Evolutionary conservation across 768 basidiomycete genomes (phyloP), one percentile per base, ranked within the genome.

Genomic region (Lyophyllum decastes): DNA sequence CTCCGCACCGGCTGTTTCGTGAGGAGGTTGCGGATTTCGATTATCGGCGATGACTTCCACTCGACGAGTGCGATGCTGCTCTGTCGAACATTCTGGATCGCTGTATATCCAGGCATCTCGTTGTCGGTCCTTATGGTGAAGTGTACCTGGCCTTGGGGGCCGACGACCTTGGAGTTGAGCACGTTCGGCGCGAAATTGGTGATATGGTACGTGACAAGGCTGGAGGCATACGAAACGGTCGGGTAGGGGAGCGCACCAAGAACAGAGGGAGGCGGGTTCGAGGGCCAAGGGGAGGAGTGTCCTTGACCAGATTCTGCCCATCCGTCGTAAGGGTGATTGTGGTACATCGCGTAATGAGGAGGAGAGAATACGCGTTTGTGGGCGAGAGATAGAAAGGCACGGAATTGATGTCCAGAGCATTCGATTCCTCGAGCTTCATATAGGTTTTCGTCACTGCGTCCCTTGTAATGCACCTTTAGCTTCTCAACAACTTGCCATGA

Each of bases 231-330:
- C 22, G 73, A 58, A 27, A 73, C 55, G 22, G 70, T 52, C 0
- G 82, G 78, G 62, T 83, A 85, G 26, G 87, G 87, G 19, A 88
- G 81, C 0, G 85, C 86, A 5, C 87, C 87, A 63, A 82, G 84
- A 56, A 87, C 70, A 47, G 87, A 87, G 47, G 85, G 82, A 4
- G 75, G 65, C 10, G 73, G 65, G 21, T 56, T 54, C 40, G 59
- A 57, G 19, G 64, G 61, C 67, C 64, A 67, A 3, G 60, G 60
- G 9, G 63, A 52, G 22, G 71, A 72, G 24, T 59, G 63, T 8
- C 66, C 65, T 47, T 71, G 66, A 24, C 66, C 69, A 41, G 61
- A 57, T 34, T 72, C 68, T 25, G 67, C 61, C 75, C 76, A 78
- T 64, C 69, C 68, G 52, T 66, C 70, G 63, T 74, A 81, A 5